A percentile compares a stretch with the other conserved stretches of the same genome.
Conservation (phyloP, 257 asterid genomes). For the Penstemon barbatus region DNA sequence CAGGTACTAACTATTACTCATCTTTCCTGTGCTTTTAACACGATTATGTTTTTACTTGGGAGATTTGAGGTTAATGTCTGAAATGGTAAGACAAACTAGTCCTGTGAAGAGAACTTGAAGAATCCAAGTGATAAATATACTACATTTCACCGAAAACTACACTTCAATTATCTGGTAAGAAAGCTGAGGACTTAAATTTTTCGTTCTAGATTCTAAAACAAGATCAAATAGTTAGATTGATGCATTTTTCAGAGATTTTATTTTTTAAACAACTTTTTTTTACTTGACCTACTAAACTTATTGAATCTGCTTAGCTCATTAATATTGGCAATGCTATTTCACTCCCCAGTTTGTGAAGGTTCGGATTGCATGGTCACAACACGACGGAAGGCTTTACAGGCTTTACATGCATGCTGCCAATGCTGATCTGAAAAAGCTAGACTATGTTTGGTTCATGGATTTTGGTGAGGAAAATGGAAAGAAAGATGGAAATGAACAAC, state of each 20-base stretch:
- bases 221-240: neutral
- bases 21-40: constrained; percentile 14
- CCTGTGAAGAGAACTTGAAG: neutral
- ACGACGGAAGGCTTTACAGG: constrained; percentile 6
- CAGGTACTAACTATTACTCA: constrained; percentile 23
- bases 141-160: neutral
- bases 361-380: constrained; percentile 3
- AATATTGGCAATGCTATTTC: neutral
- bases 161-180: too few relatives aligned
- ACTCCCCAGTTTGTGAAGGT: constrained; percentile 8
- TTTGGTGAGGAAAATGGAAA: too few relatives aligned
- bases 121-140: neutral
- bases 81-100: neutral
- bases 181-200: neutral
- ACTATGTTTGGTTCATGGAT: too few relatives aligned
- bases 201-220: neutral
- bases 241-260: neutral
- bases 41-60: neutral
- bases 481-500: too few relatives aligned
- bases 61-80: neutral
- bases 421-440: constrained; percentile 11
- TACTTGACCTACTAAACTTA: neutral
- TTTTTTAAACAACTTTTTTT: neutral
- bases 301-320: neutral
- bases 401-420: neutral